phyloP scores from a whole-genome alignment of 2,329 filamentous ascomycete species.

The Paecilomyces sp. region DNA sequence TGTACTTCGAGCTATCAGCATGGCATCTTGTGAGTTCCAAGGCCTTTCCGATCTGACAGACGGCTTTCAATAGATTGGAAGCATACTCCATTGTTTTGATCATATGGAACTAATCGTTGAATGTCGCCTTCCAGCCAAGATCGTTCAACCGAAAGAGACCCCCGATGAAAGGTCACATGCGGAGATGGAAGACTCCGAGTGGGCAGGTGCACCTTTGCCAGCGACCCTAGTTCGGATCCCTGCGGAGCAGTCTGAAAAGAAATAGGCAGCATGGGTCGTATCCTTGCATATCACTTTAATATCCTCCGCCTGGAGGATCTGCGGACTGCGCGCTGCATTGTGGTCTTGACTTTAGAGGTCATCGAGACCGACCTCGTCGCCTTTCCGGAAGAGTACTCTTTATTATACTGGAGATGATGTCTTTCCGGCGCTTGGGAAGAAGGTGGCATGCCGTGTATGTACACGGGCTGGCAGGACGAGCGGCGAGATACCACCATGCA shows the following conservation, averaged over 20 bases:
- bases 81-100: constrained; percentile 2
- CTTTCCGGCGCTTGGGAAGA: neutral
- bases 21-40: constrained; percentile 52
- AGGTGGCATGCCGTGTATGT: neutral
- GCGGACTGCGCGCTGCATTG: neutral
- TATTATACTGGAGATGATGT: neutral
- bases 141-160: constrained; percentile 13
- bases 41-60: neutral
- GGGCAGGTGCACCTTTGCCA: constrained; percentile 53
- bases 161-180: constrained; percentile 8
- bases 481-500: neutral
- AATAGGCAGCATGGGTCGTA: neutral
- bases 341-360: neutral
- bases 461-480: neutral
- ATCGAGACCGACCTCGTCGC: neutral
- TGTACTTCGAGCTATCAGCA: constrained; percentile 56
- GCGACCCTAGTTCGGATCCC: constrained; percentile 39
- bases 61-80: neutral
- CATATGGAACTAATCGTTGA: neutral
- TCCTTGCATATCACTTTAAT: neutral
- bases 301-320: neutral
- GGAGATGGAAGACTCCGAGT: constrained; percentile 50
- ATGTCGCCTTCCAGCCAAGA: constrained; percentile 16
- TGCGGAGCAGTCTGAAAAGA: constrained; percentile 18
- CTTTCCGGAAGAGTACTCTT: neutral